Evolutionary conservation across 2,329 filamentous ascomycete genomes (phyloP).

Genomic region (Penicillium sp.): DNA sequence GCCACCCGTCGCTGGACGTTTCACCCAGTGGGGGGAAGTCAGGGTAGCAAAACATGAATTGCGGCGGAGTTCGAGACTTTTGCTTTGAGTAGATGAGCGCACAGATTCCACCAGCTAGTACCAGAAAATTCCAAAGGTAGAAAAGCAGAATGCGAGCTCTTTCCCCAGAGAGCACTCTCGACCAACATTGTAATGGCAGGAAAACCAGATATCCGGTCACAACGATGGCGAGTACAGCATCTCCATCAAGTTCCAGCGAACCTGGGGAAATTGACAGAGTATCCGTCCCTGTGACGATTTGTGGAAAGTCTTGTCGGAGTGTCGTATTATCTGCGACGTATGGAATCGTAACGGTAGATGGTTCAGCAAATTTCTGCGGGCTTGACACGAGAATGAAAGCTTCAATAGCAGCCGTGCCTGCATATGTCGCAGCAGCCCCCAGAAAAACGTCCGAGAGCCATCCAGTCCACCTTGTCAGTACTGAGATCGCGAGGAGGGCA

Average conservation of each 20-base stretch:
- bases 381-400: conserved; percentile 36
- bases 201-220: conserved; percentile 41
- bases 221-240: conserved; percentile 39
- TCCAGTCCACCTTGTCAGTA: conserved; percentile 34
- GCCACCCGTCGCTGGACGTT: conserved; percentile 33
- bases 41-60: conserved; percentile 40
- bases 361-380: conserved; percentile 5
- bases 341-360: conserved; percentile 29
- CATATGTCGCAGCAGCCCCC: conserved; percentile 38
- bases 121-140: conserved; percentile 35
- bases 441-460: conserved; percentile 38
- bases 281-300: conserved; percentile 24
- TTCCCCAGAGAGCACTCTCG: conserved; percentile 28
- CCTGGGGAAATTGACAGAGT: conserved; percentile 30
- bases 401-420: conserved; percentile 36
- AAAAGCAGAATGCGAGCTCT: conserved; percentile 33
- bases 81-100: conserved; percentile 30
- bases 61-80: conserved; percentile 19
- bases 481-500: conserved; percentile 32
- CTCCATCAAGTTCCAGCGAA: conserved; percentile 36
- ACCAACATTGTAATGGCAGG: conserved; percentile 39
- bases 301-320: conserved; percentile 21
- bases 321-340: conserved; percentile 20
- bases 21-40: conserved; percentile 25
- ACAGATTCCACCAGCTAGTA: conserved; percentile 36